Conservation (phyloP, 768 basidiomycete species). For the Dioszegia aurantiaca region DNA sequence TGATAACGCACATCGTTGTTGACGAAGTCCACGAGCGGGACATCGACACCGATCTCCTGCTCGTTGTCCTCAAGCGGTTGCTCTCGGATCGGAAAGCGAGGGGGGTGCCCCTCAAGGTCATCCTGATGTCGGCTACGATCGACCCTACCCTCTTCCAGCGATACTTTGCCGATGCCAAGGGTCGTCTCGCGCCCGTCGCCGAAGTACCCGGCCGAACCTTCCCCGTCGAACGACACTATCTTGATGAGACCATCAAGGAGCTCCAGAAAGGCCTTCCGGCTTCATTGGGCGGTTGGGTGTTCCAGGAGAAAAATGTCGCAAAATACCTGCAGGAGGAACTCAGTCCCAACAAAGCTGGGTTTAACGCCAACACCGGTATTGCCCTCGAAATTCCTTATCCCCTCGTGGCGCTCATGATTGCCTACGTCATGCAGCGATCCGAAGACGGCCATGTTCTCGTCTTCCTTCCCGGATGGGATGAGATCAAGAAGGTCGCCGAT, state of each 20-base stretch:
- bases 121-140: constrained; percentile 95
- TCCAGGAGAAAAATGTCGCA: constrained; percentile 65
- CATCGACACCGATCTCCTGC: constrained; percentile 82
- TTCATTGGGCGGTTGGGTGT: constrained; percentile 61
- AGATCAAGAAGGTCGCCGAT: constrained; percentile 71
- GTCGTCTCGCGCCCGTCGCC: constrained; percentile 65
- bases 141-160: constrained; percentile 82
- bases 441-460: constrained; percentile 83
- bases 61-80: constrained; percentile 83
- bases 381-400: constrained; percentile 76
- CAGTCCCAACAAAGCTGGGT: constrained; percentile 51
- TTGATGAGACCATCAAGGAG: constrained; percentile 70
- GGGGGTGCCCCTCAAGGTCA: constrained; percentile 72
- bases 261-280: constrained; percentile 51
- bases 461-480: constrained; percentile 63
- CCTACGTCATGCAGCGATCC: constrained; percentile 69
- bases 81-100: constrained; percentile 69
- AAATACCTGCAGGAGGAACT: constrained; percentile 73
- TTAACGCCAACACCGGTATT: constrained; percentile 51
- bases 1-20: constrained; percentile 83
- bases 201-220: constrained; percentile 88
- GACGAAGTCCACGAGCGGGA: constrained; percentile 97
- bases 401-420: constrained; percentile 74
- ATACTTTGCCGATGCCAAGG: constrained; percentile 67
- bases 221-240: constrained; percentile 75